Base-by-base conservation (phyloP, 352 stramenopile species). In the Phytopythium boreale region DNA sequence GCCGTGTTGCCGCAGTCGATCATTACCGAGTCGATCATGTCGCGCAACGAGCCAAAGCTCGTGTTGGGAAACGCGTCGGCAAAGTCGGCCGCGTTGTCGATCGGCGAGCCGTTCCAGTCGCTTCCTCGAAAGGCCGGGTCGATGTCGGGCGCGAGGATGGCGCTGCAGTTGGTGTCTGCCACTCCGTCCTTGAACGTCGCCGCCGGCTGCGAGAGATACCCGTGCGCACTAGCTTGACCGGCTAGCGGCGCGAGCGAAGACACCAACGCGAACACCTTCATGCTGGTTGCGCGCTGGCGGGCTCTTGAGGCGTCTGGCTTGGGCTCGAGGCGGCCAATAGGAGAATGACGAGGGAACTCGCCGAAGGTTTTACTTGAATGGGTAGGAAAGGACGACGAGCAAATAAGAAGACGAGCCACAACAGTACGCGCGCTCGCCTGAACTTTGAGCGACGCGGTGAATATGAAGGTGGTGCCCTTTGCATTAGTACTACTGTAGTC, bases 21-120 rank as follows among this genome's bases (percentile, higher is more conserved):
- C 1, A 63, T 70, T 11, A 47, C 62, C 26, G 61, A 65, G 62
- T 87, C 78, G 52, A 84, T 60, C 41, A 87, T 62, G 2, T 52
- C 71, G 17, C 58, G 57, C 2, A 87, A 60, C 46, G 76, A 69
- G 14, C 70, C 66, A 51, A 70, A 78, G 37, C 66, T 2, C n/a
- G 73, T 72, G 34, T 68, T 70, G n/a, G 49, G 66, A 52, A 80
- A 74, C 2, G 57, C 61, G 5, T 62, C 70, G 0, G 62, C 72
- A 52, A 80, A 80, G 44, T 61, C 68, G 59, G 62, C 70, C 9
- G 62, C 61, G 60, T 80, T 78, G 24, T 29, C 58, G 11, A 65
- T 43, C 6, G 73, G 68, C 15, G 29, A 71, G 29, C 74, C 62
- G 27, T 76, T 65, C 70, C 70, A 80, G 34, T 78, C 73, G 29